Conservation (phyloP, 2,329 filamentous ascomycete species). For the Aspergillus pseudoglaucus region DNA sequence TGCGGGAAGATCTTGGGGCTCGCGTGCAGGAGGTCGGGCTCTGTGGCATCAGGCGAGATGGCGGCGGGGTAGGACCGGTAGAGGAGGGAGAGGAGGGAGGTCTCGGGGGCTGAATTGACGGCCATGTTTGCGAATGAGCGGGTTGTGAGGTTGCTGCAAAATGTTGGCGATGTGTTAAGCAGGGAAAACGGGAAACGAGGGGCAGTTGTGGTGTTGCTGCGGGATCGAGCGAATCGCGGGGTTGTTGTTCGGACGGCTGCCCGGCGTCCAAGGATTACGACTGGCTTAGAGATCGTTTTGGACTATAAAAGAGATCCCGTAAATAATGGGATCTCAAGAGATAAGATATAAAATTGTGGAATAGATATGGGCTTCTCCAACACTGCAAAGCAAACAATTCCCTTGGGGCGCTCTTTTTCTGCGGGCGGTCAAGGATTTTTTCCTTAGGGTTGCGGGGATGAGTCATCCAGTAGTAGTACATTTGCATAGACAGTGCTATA, state of each 20-base stretch:
- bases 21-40: conserved; percentile 39
- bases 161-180: background rate
- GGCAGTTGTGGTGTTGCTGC: conserved; percentile 17
- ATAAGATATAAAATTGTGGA: background rate
- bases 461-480: no score
- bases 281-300: conserved; percentile 11
- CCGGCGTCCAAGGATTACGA: conserved; percentile 13
- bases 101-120: conserved; percentile 29
- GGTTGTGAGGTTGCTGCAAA: conserved; percentile 4
- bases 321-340: conserved; percentile 9
- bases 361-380: background rate
- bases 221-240: conserved; percentile 11
- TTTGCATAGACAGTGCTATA: no score
- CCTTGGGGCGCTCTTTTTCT: background rate
- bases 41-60: conserved; percentile 35
- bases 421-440: no score
- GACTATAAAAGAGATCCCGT: conserved; percentile 9
- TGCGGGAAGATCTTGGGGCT: conserved; percentile 60
- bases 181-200: conserved; percentile 17
- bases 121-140: conserved; percentile 20
- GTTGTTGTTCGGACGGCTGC: conserved; percentile 7
- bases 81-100: conserved; percentile 40
- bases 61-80: conserved; percentile 39
- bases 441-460: no score
- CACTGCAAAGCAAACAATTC: background rate